Base-by-base conservation (phyloP, 208 protist genomes). In the Leishmania mexicana region DNA sequence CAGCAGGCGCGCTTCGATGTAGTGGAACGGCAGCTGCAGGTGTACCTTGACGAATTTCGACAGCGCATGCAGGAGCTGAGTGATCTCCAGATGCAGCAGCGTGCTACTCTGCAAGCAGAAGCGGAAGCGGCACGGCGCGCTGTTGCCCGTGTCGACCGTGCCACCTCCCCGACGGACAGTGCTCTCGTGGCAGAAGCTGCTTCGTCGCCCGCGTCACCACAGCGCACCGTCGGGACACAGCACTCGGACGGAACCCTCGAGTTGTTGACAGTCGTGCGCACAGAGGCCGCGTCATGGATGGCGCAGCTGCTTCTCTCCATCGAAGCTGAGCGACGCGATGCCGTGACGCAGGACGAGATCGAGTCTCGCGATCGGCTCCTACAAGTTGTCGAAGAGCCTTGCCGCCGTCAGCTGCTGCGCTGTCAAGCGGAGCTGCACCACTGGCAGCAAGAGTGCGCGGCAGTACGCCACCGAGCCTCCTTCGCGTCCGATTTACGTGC, bases 201-300 rank as follows among this genome's bases (percentile, higher is more conserved):
- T 24, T 19, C 38, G 64, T 31, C 76, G 11, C 28, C 31, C 3
- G 60, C 53, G 62, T n/a, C 64, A 13, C 64, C 15, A n/a, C 58
- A 35, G 60, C 74, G 53, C 8, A 35, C 47, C 7, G 82, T 81
- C 28, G 82, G 78, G 0, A 81, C 78, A 3, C 82, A 85, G 74
- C 74, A 85, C 58, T 79, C 62, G 13, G 82, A 82, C 64, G 74
- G 74, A 2, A 47, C 78, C 7, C 47, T 76, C 7, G 82, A 85
- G 73, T 49, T 54, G 7, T 75, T 85, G 31, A 68, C 64, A 24
- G 31, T 54, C 0, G 72, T 79, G 17, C 71, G 76, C 62, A 47
- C 77, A 7, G 73, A 78, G 3, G 82, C 82, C 11, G 53, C 60
- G 0, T 75, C 78, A 3, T 85, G 82, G 82, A 42, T 78, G 49